These are phyloP conservation scores for Acephala macrosclerotiorum DNA, from an alignment of 2,329 filamentous ascomycete genomes.

Conservation along the genomic window DNA sequence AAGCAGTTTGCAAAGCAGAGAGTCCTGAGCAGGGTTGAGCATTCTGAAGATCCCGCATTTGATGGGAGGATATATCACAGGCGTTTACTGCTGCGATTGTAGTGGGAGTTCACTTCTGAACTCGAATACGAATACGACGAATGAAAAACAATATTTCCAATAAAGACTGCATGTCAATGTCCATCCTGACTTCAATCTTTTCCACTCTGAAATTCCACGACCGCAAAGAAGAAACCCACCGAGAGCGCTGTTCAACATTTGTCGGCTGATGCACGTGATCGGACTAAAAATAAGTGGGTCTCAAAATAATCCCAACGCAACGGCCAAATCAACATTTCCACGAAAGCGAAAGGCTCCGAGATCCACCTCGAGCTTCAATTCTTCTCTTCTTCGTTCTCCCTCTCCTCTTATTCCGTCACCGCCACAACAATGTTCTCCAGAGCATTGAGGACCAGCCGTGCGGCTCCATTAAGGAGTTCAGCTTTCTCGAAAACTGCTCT, in stretches of 20 bases:
- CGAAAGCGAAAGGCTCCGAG: constrained; percentile 21
- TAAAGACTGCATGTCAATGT: no score
- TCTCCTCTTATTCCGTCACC: constrained; percentile 21
- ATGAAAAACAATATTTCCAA: not conserved
- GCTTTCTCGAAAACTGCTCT: constrained; percentile 44
- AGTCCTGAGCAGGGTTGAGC: not conserved
- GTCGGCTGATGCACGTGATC: no score
- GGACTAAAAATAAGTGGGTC: no score
- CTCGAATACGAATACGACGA: not conserved
- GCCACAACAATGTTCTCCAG: constrained; percentile 71
- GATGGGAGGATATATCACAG: not conserved
- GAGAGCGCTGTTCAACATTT: constrained; percentile 17
- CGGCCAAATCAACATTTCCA: constrained; percentile 26
- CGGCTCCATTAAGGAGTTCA: constrained; percentile 59
- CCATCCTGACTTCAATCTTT: not conserved
- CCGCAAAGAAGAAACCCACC: no score
- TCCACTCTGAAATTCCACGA: no score
- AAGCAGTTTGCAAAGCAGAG: not conserved
- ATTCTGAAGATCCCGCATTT: not conserved
- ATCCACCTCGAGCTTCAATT: constrained; percentile 24
- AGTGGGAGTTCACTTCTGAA: not conserved
- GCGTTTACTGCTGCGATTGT: not conserved
- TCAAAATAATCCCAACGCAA: constrained; percentile 13
- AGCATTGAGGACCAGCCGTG: constrained; percentile 68
- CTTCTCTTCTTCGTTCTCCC: constrained; percentile 18